Conservation (phyloP, 805 yeast species). For the Suhomyces canberraensis region DNA sequence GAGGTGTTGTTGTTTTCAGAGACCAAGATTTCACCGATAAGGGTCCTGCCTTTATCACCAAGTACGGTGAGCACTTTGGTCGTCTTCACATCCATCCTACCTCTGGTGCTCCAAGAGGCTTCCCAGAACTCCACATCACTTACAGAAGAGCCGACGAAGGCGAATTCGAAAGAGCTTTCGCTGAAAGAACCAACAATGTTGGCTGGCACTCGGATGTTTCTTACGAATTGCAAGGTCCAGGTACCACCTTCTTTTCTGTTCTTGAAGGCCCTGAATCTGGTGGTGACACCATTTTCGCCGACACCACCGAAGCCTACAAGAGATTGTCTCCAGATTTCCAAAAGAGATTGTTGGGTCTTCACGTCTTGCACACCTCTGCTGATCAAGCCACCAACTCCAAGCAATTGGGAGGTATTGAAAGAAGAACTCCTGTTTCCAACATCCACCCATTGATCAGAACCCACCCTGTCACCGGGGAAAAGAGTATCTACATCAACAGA, state of each 20-base stretch:
- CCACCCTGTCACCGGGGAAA: constrained; percentile 34
- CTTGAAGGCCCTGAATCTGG: constrained; percentile 38
- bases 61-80: constrained; percentile 65
- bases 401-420: constrained; percentile 29
- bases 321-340: constrained; percentile 36
- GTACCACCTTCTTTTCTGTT: constrained; percentile 32
- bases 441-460: constrained; percentile 34
- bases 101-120: constrained; percentile 60
- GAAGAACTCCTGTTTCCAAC: constrained; percentile 32
- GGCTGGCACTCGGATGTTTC: constrained; percentile 38
- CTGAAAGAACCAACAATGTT: constrained; percentile 27
- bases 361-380: constrained; percentile 32
- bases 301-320: constrained; percentile 36
- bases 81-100: constrained; percentile 72
- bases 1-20: constrained; percentile 67
- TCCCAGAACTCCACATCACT: constrained; percentile 34
- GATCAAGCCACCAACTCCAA: constrained; percentile 29
- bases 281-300: constrained; percentile 38
- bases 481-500: constrained; percentile 29
- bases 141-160: constrained; percentile 29
- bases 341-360: constrained; percentile 29
- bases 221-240: constrained; percentile 36
- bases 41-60: constrained; percentile 47
- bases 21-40: constrained; percentile 58
- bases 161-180: constrained; percentile 27